Base-by-base conservation (phyloP, 495 filamentous ascomycete genomes). In the Penicillium robsamsonii region DNA sequence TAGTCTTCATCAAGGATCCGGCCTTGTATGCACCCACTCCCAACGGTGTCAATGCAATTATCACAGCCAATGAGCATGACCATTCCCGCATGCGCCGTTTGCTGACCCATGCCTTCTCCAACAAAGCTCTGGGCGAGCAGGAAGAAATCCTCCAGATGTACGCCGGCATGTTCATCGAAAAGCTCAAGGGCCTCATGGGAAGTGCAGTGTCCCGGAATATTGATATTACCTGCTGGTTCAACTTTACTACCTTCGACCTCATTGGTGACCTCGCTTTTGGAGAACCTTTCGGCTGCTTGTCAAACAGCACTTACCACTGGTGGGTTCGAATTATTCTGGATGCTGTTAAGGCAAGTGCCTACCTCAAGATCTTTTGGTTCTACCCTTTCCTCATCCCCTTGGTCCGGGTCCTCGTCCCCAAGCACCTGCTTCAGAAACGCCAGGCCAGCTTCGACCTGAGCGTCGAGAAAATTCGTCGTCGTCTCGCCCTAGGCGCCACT, bases 91-190 rank as follows among this genome's bases (percentile, higher is more conserved):
- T 76, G 60, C 67, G 81, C 11, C 71, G 74, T 25, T 56, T 75
- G 2, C 59, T 82, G 5, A 65, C 77, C 15, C 75, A 80, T 52
- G 80, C 79, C 1, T 83, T 84, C 55, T 78, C 76, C 8, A 72
- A 74, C 29, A 73, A 72, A 33, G 77, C 76, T 2, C 60, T 84
- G 9, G 55, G 52, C 20, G 73, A 77, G 53, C 80, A 84, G 50
- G 81, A 84, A 55, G 45, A 41, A 8, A 58, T 83, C 4, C 59
- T 83, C 11, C 66, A 73, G 40, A 57, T 53, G 2, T 79, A 79
- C 46, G 66, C 77, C 15, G 63, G 76, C 45, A 52, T 75, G 24
- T 56, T 82, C 11, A 57, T 73, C 5, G 46, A 60, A 3, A 64
- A 62, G 35, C 49, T 67, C 1, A 44, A 44, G 2, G 53, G n/a